Base-by-base conservation (phyloP, 2,329 filamentous ascomycete species). In the Exophiala alcalophila region DNA sequence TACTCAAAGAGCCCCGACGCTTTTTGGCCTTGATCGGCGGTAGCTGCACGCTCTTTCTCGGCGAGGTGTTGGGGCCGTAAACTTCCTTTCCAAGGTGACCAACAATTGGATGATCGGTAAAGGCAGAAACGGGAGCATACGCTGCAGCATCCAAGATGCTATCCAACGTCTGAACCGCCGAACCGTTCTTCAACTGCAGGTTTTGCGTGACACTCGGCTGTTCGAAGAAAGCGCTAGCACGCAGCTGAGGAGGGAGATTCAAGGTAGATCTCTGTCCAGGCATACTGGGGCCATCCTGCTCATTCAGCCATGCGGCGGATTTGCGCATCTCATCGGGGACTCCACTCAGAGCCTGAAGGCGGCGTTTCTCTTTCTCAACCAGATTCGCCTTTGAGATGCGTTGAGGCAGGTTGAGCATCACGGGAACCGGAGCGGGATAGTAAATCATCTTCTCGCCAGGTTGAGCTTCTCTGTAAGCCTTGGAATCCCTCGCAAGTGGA, bases 191-290 rank as follows among this genome's bases (percentile, higher is more conserved):
- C 28, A 80, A 65, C 26, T 78, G 65, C 26, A 81, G 66, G 34
- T 81, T 71, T 30, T 80, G 69, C 1, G 68, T 57, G 5, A 75
- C 61, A 2, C 77, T 71, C 0, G 83, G 83, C 3, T 71, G 69
- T 44, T 97, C 90, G 58, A 97, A 97, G 66, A 87, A 97, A 19
- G 85, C 80, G 57, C 83, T 94, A n/a, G 92, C 92, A 48, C 91
- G 80, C 24, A 97, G 74, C 56, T 94, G 88, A 0, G 91, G 80
- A 2, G 91, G 89, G 10, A 96, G 62, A 35, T 76, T 74, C 25
- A 57, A 53, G 9, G 36, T 51, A 20, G 24, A 14, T 12, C 37
- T 40, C 19, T 32, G 27, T 19, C 39, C 40, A 15, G 33, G 43
- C 5, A 44, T 10, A 27, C 49, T 50, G 12, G 53, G 51, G 8